Evolutionary conservation across 2,329 filamentous ascomycete genomes (phyloP).

Genomic region (Exophiala alcalophila): DNA sequence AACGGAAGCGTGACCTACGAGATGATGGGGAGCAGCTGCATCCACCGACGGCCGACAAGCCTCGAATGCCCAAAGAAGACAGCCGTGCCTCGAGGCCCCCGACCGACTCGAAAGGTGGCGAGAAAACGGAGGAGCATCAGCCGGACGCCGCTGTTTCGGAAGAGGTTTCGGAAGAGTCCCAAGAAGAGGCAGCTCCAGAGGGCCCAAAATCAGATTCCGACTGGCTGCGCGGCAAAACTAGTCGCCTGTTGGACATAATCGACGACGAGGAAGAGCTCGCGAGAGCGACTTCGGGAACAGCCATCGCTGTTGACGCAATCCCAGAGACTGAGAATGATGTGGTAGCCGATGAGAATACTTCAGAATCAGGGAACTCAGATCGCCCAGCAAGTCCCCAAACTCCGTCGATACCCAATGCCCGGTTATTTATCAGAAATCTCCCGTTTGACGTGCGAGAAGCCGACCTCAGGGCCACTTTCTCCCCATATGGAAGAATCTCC

Average conservation of each 20-base stretch:
- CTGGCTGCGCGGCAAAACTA: constrained; percentile 88
- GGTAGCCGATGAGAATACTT: constrained; percentile 25
- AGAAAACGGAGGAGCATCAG: constrained; percentile 11
- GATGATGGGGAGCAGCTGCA: constrained; percentile 10
- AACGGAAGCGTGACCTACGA: constrained; percentile 21
- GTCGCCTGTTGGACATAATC: constrained; percentile 76
- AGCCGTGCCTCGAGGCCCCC: background rate
- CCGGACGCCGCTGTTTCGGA: background rate
- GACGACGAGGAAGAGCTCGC: constrained; percentile 63
- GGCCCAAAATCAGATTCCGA: constrained; percentile 69
- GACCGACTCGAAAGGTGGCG: constrained; percentile 8
- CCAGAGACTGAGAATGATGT: constrained; percentile 16
- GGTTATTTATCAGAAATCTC: constrained; percentile 86
- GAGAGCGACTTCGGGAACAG: constrained; percentile 21
- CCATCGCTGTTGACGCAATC: constrained; percentile 26
- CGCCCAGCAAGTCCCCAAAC: constrained; percentile 17
- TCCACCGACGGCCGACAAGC: background rate
- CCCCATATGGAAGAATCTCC: constrained; percentile 69
- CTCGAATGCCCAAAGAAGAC: too few relatives aligned
- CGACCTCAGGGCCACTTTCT: constrained; percentile 70
- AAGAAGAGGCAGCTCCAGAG: background rate
- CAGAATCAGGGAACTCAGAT: constrained; percentile 5
- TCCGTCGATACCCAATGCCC: constrained; percentile 52
- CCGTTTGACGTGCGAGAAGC: constrained; percentile 75
- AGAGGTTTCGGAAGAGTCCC: background rate